phyloP scores from a whole-genome alignment of 2,329 filamentous ascomycete genomes.

The Ilyonectria destructans region DNA sequence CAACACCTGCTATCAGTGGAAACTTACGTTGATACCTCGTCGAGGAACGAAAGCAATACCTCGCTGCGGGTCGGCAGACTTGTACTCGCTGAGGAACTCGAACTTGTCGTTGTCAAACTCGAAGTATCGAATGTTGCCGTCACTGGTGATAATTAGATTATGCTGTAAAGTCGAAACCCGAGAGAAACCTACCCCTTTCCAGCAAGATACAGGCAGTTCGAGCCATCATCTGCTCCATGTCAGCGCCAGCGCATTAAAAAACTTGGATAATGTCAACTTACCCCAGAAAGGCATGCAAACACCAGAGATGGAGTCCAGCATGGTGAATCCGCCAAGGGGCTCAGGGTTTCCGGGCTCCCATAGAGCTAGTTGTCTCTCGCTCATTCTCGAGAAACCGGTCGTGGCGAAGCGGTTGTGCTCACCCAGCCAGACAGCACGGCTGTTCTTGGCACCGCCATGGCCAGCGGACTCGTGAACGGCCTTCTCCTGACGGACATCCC shows the following conservation, averaged over 20 bases:
- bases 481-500: slow-evolving; percentile 96
- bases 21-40: slow-evolving; percentile 87
- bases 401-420: slow-evolving; percentile 97
- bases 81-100: slow-evolving; percentile 96
- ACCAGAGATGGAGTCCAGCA: slow-evolving; percentile 95
- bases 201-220: slow-evolving; percentile 94
- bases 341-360: slow-evolving; percentile 93
- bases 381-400: slow-evolving; percentile 98
- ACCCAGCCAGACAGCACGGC: slow-evolving; percentile 95
- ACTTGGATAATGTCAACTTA: slow-evolving; percentile 53
- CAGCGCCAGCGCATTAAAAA: slow-evolving; percentile 35
- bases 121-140: slow-evolving; percentile 99
- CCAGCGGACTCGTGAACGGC: slow-evolving; percentile 88
- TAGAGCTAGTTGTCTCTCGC: slow-evolving; percentile 93
- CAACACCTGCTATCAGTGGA: slow-evolving; percentile 17
- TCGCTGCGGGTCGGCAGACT: slow-evolving; percentile 94
- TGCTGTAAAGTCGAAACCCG: background rate
- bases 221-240: slow-evolving; percentile 81
- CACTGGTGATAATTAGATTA: slow-evolving; percentile 67
- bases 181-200: slow-evolving; percentile 89
- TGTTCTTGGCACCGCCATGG: slow-evolving; percentile 97
- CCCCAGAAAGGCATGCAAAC: slow-evolving; percentile 99
- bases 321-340: slow-evolving; percentile 91
- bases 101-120: slow-evolving; percentile 99
- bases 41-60: slow-evolving; percentile 96